Evolutionary conservation across 1,284 basidiomycete genomes (phyloP).

Genomic region (Gymnopus androsaceus): DNA sequence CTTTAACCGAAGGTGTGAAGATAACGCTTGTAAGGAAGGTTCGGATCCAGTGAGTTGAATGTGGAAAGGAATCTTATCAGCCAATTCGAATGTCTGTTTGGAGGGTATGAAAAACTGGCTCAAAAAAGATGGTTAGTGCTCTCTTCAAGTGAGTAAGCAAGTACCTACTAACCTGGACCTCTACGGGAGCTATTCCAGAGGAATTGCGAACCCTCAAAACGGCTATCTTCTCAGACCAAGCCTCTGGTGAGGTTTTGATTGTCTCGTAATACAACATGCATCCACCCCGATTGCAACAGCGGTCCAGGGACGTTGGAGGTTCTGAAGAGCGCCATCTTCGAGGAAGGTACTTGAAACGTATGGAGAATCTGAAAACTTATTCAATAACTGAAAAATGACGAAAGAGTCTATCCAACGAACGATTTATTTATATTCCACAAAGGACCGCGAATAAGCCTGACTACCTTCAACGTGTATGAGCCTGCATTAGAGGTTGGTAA

Average conservation of each 20-base stretch:
- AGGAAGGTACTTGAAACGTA: constrained; percentile 10
- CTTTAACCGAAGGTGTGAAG: constrained; percentile 6
- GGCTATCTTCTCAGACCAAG: constrained; percentile 8
- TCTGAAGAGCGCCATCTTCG: constrained; percentile 11
- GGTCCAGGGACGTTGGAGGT: constrained; percentile 3
- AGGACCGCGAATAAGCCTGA: background rate
- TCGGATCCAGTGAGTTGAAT: constrained; percentile 18
- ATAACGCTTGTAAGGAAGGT: constrained; percentile 2
- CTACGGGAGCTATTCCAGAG: background rate
- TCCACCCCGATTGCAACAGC: background rate
- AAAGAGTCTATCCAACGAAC: background rate
- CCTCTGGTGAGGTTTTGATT: constrained; percentile 11
- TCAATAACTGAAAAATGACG: background rate
- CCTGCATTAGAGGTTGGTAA: background rate
- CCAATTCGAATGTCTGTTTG: constrained; percentile 15
- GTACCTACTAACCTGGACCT: constrained; percentile 7
- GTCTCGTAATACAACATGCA: background rate
- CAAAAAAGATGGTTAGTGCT: background rate
- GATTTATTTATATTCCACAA: constrained; percentile 10
- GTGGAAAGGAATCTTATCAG: constrained; percentile 19
- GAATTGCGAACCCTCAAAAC: background rate
- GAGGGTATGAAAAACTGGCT: constrained; percentile 19
- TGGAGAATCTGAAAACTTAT: constrained; percentile 2
- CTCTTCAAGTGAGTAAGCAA: too few relatives aligned
- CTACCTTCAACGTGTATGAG: constrained; percentile 12